phyloP scores from a whole-genome alignment of 2,329 filamentous ascomycete genomes.

The Talaromyces marneffei region DNA sequence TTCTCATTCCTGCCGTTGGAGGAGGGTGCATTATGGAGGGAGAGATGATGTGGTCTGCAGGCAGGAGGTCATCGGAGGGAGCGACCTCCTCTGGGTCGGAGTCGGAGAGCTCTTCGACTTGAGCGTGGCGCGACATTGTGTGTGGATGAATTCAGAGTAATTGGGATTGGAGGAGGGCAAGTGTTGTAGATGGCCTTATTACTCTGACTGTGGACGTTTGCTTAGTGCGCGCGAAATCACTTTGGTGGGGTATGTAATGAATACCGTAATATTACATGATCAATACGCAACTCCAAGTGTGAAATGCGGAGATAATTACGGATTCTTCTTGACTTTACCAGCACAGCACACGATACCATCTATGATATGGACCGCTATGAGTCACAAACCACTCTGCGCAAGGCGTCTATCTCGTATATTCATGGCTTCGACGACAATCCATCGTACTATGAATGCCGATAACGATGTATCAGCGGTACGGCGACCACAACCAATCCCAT shows the following conservation, averaged over 20 bases:
- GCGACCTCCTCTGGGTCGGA: conserved; percentile 86
- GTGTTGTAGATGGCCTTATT: background rate
- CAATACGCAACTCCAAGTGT: background rate
- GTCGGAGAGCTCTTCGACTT: conserved; percentile 89
- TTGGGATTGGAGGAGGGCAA: background rate
- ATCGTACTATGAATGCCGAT: background rate
- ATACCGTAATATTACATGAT: background rate
- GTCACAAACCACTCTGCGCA: background rate
- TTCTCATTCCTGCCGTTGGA: background rate
- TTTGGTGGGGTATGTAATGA: background rate
- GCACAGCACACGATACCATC: background rate
- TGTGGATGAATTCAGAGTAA: background rate
- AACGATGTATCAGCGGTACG: conserved; percentile 1
- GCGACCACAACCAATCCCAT: conserved; percentile 21
- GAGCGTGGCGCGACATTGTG: conserved; percentile 68
- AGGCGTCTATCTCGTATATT: background rate
- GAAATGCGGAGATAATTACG: background rate
- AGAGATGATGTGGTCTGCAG: conserved; percentile 33
- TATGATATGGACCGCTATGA: background rate
- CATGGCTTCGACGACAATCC: background rate
- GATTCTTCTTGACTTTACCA: background rate
- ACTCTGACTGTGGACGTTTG: background rate
- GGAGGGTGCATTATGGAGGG: conserved; percentile 30
- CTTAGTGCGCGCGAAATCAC: conserved; percentile 2
- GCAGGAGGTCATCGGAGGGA: conserved; percentile 55